Percentiles rank a stretch among this genome's conserved stretches.
Evolutionary conservation across 805 yeast species (phyloP).

Genomic region (Candida ponderosae): DNA sequence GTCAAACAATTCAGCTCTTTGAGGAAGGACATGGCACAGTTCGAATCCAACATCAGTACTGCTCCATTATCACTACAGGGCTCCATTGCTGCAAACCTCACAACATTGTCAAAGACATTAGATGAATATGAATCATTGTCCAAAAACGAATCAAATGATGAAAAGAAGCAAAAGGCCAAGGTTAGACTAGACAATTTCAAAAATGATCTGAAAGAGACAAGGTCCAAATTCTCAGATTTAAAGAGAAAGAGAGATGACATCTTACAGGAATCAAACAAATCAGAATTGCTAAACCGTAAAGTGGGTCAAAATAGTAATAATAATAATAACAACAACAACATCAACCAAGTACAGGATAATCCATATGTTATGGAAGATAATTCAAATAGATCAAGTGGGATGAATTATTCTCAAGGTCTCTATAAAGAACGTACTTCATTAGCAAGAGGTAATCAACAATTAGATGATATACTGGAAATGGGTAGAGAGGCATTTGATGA

Average conservation of each 20-base stretch:
- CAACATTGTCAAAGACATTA: conserved; percentile 68
- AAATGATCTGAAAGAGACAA: conserved; percentile 23
- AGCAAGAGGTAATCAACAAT: conserved; percentile 65
- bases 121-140: conserved; percentile 56
- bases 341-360: conserved; percentile 8
- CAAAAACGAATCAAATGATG: conserved; percentile 48
- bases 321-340: conserved; percentile 1
- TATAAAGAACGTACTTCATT: conserved; percentile 59
- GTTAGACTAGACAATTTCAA: conserved; percentile 55
- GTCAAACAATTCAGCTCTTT: conserved; percentile 73
- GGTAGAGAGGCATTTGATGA: conserved; percentile 83
- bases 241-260: conserved; percentile 26
- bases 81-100: conserved; percentile 70
- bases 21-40: conserved; percentile 56
- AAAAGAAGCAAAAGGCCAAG: conserved; percentile 47
- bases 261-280: conserved; percentile 31
- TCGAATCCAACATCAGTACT: conserved; percentile 57
- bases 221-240: conserved; percentile 24
- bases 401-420: conserved; percentile 51
- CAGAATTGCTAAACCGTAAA: conserved; percentile 38
- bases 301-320: conserved; percentile 3
- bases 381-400: conserved; percentile 30
- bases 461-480: conserved; percentile 87
- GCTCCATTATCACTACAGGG: conserved; percentile 73
- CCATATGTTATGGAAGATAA: conserved; percentile 9